A percentile compares a stretch with the other conserved stretches of the same genome.
These are phyloP conservation scores for Russula brevipes DNA, from an alignment of 768 basidiomycete genomes.

Conservation along the genomic window DNA sequence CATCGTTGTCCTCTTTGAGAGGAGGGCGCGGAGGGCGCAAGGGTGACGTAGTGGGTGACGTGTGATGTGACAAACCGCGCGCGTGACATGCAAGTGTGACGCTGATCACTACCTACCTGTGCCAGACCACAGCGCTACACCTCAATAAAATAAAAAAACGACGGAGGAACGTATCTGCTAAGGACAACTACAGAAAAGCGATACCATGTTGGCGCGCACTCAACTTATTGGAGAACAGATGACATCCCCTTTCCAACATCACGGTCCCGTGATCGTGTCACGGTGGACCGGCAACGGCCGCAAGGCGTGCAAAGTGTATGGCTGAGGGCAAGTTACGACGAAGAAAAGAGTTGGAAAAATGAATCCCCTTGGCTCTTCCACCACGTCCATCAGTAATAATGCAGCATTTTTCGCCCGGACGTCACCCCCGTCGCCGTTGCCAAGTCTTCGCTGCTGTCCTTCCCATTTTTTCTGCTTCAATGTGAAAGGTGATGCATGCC, in stretches of 20 bases:
- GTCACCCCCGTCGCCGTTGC: background rate
- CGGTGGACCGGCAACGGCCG: slow-evolving; percentile 21
- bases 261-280: slow-evolving; percentile 18
- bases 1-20: background rate
- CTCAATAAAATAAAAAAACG: background rate
- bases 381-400: slow-evolving; percentile 16
- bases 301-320: slow-evolving; percentile 22
- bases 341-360: slow-evolving; percentile 21
- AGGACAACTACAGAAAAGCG: too few relatives aligned
- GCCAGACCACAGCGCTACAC: background rate
- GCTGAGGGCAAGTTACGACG: slow-evolving; percentile 21
- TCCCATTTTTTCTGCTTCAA: slow-evolving; percentile 7
- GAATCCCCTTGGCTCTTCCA: slow-evolving; percentile 14
- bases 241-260: too few relatives aligned
- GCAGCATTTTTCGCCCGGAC: slow-evolving; percentile 11
- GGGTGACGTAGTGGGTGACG: background rate
- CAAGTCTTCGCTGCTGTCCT: background rate
- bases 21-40: background rate
- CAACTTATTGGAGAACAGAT: too few relatives aligned
- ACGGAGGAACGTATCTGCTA: too few relatives aligned
- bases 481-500: background rate
- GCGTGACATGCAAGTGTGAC: background rate
- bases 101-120: background rate
- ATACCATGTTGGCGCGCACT: too few relatives aligned
- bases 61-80: background rate